Percentiles rank a stretch among this genome's conserved stretches.
phyloP scores from a whole-genome alignment of 139 green algal genomes.

The Nannochloris sp. region DNA sequence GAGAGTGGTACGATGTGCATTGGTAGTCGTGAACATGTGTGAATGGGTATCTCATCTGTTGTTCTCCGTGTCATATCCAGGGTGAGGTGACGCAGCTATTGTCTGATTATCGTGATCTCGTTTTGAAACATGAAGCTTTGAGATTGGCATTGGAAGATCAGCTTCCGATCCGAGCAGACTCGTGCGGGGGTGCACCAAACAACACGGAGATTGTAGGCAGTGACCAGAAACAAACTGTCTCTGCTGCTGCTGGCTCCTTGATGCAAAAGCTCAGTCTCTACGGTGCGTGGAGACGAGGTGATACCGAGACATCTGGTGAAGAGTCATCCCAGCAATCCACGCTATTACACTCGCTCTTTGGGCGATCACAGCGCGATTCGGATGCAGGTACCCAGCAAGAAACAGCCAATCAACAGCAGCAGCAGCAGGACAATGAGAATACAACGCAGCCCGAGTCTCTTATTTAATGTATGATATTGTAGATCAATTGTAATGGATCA shows the following conservation, averaged over 20 bases:
- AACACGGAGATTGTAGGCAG: background rate
- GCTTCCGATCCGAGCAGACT: slow-evolving; percentile 3
- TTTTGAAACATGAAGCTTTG: slow-evolving; percentile 28
- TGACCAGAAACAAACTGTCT: background rate
- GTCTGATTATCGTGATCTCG: slow-evolving; percentile 55
- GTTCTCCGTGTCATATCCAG: background rate
- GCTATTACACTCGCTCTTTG: no score
- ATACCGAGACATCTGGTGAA: background rate
- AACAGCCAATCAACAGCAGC: no score
- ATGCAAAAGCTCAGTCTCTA: background rate
- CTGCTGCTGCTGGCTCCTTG: background rate
- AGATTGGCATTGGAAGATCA: slow-evolving; percentile 17
- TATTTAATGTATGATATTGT: no score
- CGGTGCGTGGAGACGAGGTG: background rate
- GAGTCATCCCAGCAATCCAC: no score
- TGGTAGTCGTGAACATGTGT: background rate
- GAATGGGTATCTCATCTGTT: background rate
- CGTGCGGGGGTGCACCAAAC: background rate
- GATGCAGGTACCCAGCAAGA: no score
- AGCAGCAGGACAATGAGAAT: no score
- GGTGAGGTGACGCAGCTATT: slow-evolving; percentile 64
- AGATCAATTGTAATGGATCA: slow-evolving; percentile 1
- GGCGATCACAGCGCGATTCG: no score
- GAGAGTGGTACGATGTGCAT: slow-evolving; percentile 25
- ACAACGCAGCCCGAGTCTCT: no score